Base-by-base conservation (phyloP, 2,329 filamentous ascomycete species). In the Aspergillus vadensis region DNA sequence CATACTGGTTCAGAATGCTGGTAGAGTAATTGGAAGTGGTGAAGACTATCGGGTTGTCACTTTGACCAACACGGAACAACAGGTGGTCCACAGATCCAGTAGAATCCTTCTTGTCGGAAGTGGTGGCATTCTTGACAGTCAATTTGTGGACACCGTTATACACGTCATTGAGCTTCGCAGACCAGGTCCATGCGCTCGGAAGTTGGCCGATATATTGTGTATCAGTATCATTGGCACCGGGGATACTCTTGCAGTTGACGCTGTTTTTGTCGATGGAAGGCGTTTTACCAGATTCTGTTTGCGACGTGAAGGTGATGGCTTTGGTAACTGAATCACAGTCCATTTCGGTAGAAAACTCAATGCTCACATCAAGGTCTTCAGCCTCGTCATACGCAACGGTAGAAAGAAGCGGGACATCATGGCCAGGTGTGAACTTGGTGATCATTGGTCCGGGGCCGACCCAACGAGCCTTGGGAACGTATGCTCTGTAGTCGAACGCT, bases 311-410 rank as follows among this genome's bases (percentile, higher is more conserved):
- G 0, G 74, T 75, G 27, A 89, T 79, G 3, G 78, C 77, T 4
- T 80, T 70, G 0, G 78, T 81, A 14, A 88, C 75, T 0, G 76
- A 77, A n/a, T 82, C 76, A 70, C 87, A 89, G 65, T 86, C 78
- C 86, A 89, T 88, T 49, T 82, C 75, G 1, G 78, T 77, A 0
- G 85, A 88, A 70, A 88, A 89, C 38, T 85, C 81, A 4, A 89
- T 60, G 53, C 83, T 79, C 48, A 89, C 75, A 5, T 80, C 70
- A 15, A 87, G 65, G 5, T 71, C 76, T 52, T 85, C 81, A 23
- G 75, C 70, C 44, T 77, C 67, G 32, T 76, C 74, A 1, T 76
- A 70, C 1, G 63, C 62, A 15, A 78, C 79, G 32, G 73, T 80
- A 0, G 86, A 87, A 17, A 81, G 62, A 4, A 88, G 69, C 2